phyloP scores from a whole-genome alignment of 2,329 filamentous ascomycete species.

The Beauveria sp. region DNA sequence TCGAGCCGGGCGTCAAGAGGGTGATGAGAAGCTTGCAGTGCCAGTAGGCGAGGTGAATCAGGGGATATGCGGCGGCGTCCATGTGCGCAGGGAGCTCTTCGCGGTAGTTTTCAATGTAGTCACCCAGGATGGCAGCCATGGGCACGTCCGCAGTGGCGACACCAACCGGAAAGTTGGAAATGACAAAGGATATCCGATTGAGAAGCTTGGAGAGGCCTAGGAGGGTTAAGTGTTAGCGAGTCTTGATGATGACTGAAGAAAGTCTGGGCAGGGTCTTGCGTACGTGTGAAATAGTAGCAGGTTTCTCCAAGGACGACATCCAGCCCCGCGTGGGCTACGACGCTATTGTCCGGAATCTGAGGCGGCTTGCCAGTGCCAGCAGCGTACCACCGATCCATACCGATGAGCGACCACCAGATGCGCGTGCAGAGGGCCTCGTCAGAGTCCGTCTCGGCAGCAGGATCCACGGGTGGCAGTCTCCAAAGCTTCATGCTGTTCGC shows the following conservation, averaged over 20 bases:
- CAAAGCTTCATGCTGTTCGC: constrained; percentile 59
- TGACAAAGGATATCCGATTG: constrained; percentile 30
- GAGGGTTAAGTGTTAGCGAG: not conserved
- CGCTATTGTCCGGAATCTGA: constrained; percentile 54
- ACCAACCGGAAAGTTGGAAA: constrained; percentile 28
- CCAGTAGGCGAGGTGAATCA: constrained; percentile 63
- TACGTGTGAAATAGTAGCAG: constrained; percentile 58
- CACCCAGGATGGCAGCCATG: constrained; percentile 27
- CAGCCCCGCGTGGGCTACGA: constrained; percentile 53
- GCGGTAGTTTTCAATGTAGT: constrained; percentile 52
- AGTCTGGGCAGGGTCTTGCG: constrained; percentile 26
- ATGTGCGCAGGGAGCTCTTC: constrained; percentile 54
- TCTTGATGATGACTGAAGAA: not conserved
- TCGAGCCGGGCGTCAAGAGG: constrained; percentile 48
- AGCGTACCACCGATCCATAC: constrained; percentile 68
- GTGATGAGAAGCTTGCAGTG: constrained; percentile 59
- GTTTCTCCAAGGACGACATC: constrained; percentile 53
- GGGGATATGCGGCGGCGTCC: constrained; percentile 42
- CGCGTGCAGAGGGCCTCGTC: constrained; percentile 55
- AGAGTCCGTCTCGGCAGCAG: constrained; percentile 47
- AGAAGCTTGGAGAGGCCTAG: constrained; percentile 52
- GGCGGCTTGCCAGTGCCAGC: constrained; percentile 56
- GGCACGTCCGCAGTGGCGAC: constrained; percentile 26
- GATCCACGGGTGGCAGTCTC: constrained; percentile 33
- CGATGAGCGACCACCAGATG: constrained; percentile 65